Evolutionary conservation across 306 rosid genomes (phyloP), one percentile per base, ranked within the genome.

Genomic region (Cicer yamashitae): DNA sequence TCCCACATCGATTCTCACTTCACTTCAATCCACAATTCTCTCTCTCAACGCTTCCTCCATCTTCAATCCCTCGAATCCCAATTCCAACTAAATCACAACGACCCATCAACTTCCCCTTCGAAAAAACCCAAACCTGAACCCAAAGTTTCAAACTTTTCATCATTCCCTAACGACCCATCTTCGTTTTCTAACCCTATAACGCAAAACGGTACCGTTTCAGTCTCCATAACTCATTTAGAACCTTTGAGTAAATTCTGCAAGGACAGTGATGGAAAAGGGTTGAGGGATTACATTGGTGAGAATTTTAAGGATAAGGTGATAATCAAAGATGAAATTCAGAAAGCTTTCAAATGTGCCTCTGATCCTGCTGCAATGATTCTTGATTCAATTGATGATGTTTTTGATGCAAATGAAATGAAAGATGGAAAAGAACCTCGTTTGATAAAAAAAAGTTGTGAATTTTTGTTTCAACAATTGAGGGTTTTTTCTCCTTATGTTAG

Each of bases 1-100:
- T 77, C 88, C 1, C 85, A 89, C 78, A 74, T 90, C 41, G 98
- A 93, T 43, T 80, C 86, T 8, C 86, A 91, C 70, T 89, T 91
- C 88, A 57, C 90, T 75, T 62, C 90, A 22, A n/a, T 89, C 46
- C 89, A 91, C 10, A 67, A 61, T 39, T 56, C 89, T 15, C 96
- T 93, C 66, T 8, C 67, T 5, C 84, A 84, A n/a, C 87, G 90
- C 54, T 85, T 89, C 68, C 56, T 54, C 4, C 71, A 50, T 51
- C 96, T 93, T 20, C 83, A 93, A 40, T 67, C 97, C 71, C 78
- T 90, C 11, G 86, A 90, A 74, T 83, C 77, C 74, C 82, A 59
- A 14, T 10, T 25, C n/a, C 54, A 56, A 15, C 52, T 41, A 41
- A 41, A 63, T 10, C 47, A 20, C 56, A 59, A 73, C 10, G 81